Evolutionary conservation across 2,329 filamentous ascomycete genomes (phyloP), one percentile per base, ranked within the genome.

Genomic region (Colletotrichum australisinense): DNA sequence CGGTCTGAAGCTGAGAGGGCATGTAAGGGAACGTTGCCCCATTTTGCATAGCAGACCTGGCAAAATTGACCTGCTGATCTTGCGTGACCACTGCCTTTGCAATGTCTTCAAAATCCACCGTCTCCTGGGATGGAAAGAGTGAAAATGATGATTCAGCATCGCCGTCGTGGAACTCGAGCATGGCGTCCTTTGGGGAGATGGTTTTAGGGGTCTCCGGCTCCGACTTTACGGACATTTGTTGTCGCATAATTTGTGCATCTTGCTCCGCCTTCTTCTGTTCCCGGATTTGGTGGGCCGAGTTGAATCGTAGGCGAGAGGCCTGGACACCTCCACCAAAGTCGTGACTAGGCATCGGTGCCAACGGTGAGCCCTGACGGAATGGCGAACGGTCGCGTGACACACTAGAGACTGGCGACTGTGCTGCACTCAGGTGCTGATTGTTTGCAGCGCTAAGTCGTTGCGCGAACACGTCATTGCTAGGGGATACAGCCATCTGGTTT

Each of bases 161-260:
- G 0, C 87, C 83, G 52, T 97, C 94, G 74, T 93, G 90, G 80
- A 95, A 98, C 73, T 98, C 95, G 63, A 98, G 84, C 73, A 97
- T 84, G 1, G 95, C 94, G 78, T 98, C 96, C 84, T 97, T 97
- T 28, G 96, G 97, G 1, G 96, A 98, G 59, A 99, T 98, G 0
- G 96, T 98, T 82, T 94, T 94, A n/a, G 93, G 88, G 0, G 88
- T 88, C 6, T 87, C 81, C 1, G 86, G 84, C 58, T 88, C 82
- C 32, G 84, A 76, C 76, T 79, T 77, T 75, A 83, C 79, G 69
- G 81, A 75, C 74, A 87, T 78, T 46, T 87, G 84, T 24, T 86
- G 83, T 55, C 84, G 84, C 22, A 85, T 75, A 11, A 84, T 79
- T 65, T 84, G 83, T 0, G 88, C 88, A 72, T 92, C 91, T 55